Evolutionary conservation across 2,329 filamentous ascomycete genomes (phyloP), one percentile per base, ranked within the genome.

Genomic region (Calonectria hawksworthii): DNA sequence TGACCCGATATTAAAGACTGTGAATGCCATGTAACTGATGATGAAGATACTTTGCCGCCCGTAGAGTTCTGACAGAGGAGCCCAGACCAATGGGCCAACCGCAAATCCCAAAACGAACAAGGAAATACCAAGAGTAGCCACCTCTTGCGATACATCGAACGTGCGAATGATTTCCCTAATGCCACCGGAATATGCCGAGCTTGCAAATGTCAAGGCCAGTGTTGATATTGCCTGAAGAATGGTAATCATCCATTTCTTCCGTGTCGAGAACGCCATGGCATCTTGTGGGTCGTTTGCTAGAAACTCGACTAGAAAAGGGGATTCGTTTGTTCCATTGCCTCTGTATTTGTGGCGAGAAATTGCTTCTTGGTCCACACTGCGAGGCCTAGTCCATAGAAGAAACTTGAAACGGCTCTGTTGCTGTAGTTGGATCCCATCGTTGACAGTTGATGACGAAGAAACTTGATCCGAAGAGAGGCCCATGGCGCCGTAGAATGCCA

Each of bases 11-110:
- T 91, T 93, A 82, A 94, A 94, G 0, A 87, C 88, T 0, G 89
- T 89, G 63, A 93, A 87, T 8, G 87, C 86, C 66, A 88, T 84
- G 76, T 92, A 92, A 1, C 90, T 92, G 64, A 86, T 82, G 75
- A 90, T 86, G 79, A 93, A 92, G 18, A 94, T 86, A 30, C 88
- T 82, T 79, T 93, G 88, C 8, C 91, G 86, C 1, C 91, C 93
- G 70, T 90, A 92, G 21, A 94, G 82, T 80, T 94, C 93, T 26
- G 90, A 90, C 4, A 94, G 81, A 0, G 92, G 92, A 1, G 92
- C 93, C 90, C 92, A 94, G 0, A 94, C 77, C 4, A 93, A 83
- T 0, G 92, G 92, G 0, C 92, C 92, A 52, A 93, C 86, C 30
- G 87, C 87, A 68, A 93, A 93, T 2, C 91, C 92, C 2, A 93